These are phyloP conservation scores for Dactylella cylindrospora DNA, from an alignment of 2,329 filamentous ascomycete genomes.

Conservation along the genomic window DNA sequence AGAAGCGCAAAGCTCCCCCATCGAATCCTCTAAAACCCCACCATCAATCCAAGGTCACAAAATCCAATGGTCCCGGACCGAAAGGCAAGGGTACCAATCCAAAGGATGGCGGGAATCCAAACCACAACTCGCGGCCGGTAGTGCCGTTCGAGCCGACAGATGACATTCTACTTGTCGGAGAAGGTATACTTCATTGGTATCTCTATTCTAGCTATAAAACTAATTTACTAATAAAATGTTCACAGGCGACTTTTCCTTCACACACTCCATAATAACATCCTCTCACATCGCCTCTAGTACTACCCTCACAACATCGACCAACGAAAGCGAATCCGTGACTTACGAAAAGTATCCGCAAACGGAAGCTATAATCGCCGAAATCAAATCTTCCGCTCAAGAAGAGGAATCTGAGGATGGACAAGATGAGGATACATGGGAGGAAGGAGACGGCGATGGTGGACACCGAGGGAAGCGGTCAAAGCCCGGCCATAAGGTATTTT, in stretches of 20 bases:
- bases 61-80: slow-evolving; percentile 2
- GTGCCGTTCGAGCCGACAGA: slow-evolving; percentile 69
- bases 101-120: background rate
- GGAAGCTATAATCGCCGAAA: slow-evolving; percentile 46
- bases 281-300: slow-evolving; percentile 20
- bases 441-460: slow-evolving; percentile 62
- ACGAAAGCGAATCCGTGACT: slow-evolving; percentile 61
- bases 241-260: slow-evolving; percentile 71
- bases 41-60: slow-evolving; percentile 26
- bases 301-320: slow-evolving; percentile 65
- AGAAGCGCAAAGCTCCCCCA: slow-evolving; percentile 18
- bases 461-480: slow-evolving; percentile 52
- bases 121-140: slow-evolving; percentile 5
- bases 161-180: slow-evolving; percentile 73
- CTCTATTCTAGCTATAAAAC: background rate
- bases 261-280: slow-evolving; percentile 59
- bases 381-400: background rate
- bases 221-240: background rate
- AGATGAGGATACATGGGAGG: no score
- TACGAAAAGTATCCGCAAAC: slow-evolving; percentile 72
- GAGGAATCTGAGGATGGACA: no score
- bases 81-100: background rate
- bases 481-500: slow-evolving; percentile 28
- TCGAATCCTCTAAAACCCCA: slow-evolving; percentile 28
- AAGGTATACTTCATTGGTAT: slow-evolving; percentile 56